Conservation (phyloP, 73 alveolate species). For the Blepharisma stoltei region DNA sequence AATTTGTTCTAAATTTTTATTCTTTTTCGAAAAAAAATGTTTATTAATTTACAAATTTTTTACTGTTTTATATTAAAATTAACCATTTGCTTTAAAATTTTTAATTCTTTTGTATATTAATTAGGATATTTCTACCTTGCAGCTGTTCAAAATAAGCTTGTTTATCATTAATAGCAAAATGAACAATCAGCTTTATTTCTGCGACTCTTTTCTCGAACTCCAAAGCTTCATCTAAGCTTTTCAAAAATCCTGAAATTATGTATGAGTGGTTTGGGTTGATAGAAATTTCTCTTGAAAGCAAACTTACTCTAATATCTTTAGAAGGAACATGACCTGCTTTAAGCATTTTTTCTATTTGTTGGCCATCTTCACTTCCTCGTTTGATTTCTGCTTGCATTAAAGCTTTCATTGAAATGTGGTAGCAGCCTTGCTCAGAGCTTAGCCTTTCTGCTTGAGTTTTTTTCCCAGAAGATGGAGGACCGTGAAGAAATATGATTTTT, state of each 20-base stretch:
- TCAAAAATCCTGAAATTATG: slow-evolving; percentile 47
- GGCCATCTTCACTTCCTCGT: slow-evolving; percentile 33
- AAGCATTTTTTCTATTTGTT: background rate
- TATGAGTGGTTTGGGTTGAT: slow-evolving; percentile 29
- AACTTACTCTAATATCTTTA: background rate
- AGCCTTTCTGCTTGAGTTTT: slow-evolving; percentile 51
- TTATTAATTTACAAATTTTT: slow-evolving; percentile 30
- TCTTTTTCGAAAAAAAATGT: slow-evolving; percentile 32
- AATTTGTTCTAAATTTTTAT: slow-evolving; percentile 4
- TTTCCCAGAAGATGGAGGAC: slow-evolving; percentile 65
- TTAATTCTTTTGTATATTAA: slow-evolving; percentile 30
- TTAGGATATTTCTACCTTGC: slow-evolving; percentile 13
- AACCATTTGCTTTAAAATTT: slow-evolving; percentile 28
- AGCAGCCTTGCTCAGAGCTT: slow-evolving; percentile 51
- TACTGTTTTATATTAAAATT: slow-evolving; percentile 20
- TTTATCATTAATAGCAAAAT: slow-evolving; percentile 24
- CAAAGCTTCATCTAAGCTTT: slow-evolving; percentile 40
- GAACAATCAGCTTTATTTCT: background rate
- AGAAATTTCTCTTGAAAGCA: slow-evolving; percentile 11
- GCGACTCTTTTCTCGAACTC: slow-evolving; percentile 21
- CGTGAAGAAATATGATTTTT: slow-evolving; percentile 48
- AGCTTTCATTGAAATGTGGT: slow-evolving; percentile 49
- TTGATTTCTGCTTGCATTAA: slow-evolving; percentile 48
- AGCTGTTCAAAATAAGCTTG: slow-evolving; percentile 35
- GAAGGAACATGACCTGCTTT: slow-evolving; percentile 3